phyloP scores from a whole-genome alignment of 2,329 filamentous ascomycete genomes.

The Myotisia sp. region DNA sequence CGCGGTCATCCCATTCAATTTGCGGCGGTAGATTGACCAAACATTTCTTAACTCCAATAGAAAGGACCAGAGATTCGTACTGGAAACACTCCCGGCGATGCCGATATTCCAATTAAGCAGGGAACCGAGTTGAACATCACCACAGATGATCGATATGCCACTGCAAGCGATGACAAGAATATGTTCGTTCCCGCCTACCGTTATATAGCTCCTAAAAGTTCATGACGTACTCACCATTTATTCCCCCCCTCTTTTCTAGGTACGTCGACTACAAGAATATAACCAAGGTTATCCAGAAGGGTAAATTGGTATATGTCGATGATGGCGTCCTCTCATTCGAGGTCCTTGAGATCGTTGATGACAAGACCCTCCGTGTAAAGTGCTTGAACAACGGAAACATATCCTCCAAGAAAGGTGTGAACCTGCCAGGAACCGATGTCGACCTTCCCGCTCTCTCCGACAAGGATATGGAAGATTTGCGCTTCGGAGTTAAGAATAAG shows the following conservation, averaged over 20 bases:
- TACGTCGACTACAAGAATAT: constrained; percentile 99
- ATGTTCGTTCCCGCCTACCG: constrained; percentile 49
- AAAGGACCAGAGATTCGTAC: constrained; percentile 82
- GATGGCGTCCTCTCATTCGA: constrained; percentile 96
- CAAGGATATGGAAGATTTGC: constrained; percentile 90
- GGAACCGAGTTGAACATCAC: constrained; percentile 88
- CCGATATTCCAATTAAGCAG: constrained; percentile 65
- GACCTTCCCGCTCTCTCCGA: constrained; percentile 93
- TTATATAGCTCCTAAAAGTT: neutral
- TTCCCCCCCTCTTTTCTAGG: constrained; percentile 38
- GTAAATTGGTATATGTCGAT: constrained; percentile 94
- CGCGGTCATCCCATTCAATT: constrained; percentile 5
- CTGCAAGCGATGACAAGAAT: constrained; percentile 72
- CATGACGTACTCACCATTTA: neutral
- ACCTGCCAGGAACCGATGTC: constrained; percentile 96
- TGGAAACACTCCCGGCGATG: constrained; percentile 56
- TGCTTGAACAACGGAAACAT: constrained; percentile 98
- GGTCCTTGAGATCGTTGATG: constrained; percentile 73
- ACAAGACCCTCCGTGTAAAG: constrained; percentile 72
- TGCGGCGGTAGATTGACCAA: constrained; percentile 1
- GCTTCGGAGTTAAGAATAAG: constrained; percentile 93
- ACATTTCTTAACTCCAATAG: constrained; percentile 19
- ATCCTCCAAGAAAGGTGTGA: constrained; percentile 97
- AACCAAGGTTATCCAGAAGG: constrained; percentile 86
- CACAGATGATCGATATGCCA: constrained; percentile 85